Base-by-base conservation (phyloP, 192 early-diverging fungal species). In the Martensiomyces pterosporus region DNA sequence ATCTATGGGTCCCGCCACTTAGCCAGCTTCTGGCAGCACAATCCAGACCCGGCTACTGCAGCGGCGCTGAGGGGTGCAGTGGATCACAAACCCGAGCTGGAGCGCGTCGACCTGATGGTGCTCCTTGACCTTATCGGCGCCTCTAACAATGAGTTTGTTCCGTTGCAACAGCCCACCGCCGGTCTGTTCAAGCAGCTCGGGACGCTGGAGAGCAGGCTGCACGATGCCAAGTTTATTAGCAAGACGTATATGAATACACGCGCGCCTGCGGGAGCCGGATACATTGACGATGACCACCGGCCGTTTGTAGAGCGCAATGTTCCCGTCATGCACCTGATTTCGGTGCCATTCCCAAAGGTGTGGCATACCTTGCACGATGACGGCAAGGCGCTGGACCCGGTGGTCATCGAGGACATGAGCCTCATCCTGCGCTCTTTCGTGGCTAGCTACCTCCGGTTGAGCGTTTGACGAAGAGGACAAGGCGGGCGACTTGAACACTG, bases 321-420 rank as follows among this genome's bases (percentile, higher is more conserved):
- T 0, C 87, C 90, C 2, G 80, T 92, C 36, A 74, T 94, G 15
- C 95, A 98, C 57, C 46, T 91, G 22, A 98, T 98, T 43, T 80
- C 93, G 4, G 49, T 57, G 15, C 88, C 87, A 10, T 98, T 98
- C 64, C 93, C 95, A 13, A 38, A 37, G 16, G 86, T 85, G 1
- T 98, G 95, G 95, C 95, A 98, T 53, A 91, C 55, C 0, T 34
- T 76, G 2, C 29, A 71, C 48, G 95, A 98, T 63, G 80, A 91
- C 53, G 85, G 80, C 10, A 62, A 76, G 16, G 83, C 81, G 8
- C 64, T 96, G 4, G 79, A 84, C 41, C 52, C 66, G 5, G 64
- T 69, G 12, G 76, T 78, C 4, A 79, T 91, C 4, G 63, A 77
- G n/a, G 91, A 93, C 52, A 80, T 89, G 61, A 82, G 84, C 24